phyloP scores from a whole-genome alignment of 805 yeast species.

The Saccharomycopsis sp. region DNA sequence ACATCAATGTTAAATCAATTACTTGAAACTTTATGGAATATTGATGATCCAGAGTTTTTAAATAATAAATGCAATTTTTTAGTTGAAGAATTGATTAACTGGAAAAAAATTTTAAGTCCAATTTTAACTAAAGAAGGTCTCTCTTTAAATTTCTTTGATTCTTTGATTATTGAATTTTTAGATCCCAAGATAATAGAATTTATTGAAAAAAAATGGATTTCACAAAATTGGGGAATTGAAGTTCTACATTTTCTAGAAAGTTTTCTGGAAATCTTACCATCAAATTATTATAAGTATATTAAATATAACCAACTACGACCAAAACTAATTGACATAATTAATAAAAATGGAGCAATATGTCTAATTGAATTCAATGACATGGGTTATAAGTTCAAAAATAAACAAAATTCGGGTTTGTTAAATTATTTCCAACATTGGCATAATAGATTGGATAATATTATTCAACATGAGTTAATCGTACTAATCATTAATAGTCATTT shows the following conservation, averaged over 20 bases:
- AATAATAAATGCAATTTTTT: neutral
- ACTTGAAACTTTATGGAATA: slow-evolving; percentile 2
- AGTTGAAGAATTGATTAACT: neutral
- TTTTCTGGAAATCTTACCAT: slow-evolving; percentile 14
- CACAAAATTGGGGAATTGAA: slow-evolving; percentile 20
- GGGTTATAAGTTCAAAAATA: no score
- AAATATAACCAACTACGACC: neutral
- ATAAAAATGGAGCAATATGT: neutral
- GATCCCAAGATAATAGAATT: slow-evolving; percentile 4
- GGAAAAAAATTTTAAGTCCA: neutral
- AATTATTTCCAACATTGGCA: no score
- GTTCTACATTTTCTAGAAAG: slow-evolving; percentile 19
- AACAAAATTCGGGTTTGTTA: no score
- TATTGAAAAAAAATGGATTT: slow-evolving; percentile 8
- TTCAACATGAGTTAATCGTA: no score
- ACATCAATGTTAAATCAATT: no score
- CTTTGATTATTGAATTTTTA: slow-evolving; percentile 10
- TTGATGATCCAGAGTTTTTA: neutral
- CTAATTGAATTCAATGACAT: neutral
- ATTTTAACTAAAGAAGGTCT: slow-evolving; percentile 19
- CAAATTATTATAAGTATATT: slow-evolving; percentile 1
- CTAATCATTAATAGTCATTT: no score
- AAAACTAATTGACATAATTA: neutral
- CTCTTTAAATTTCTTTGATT: slow-evolving; percentile 16
- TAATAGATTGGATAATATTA: no score